These are phyloP conservation scores for Ambrosia hybrid DNA, from an alignment of 140 eudicot species.

Conservation along the genomic window DNA sequence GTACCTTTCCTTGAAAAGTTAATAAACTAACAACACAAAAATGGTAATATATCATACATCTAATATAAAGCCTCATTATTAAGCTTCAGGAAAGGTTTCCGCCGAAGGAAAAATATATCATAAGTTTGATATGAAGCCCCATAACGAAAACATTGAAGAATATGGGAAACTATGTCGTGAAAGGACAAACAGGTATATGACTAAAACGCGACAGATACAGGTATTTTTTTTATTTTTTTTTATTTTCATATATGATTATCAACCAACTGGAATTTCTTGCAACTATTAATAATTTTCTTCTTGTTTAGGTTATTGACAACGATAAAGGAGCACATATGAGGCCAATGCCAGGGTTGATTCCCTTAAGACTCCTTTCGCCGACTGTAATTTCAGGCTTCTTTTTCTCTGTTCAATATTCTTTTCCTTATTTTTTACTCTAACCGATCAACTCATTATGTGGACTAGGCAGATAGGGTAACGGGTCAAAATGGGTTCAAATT, in stretches of 20 bases:
- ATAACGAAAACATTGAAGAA: slow-evolving; percentile 57
- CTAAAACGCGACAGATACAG: slow-evolving; percentile 76
- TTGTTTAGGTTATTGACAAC: slow-evolving; percentile 70
- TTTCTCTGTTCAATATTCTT: neutral
- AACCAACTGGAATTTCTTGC: too few species aligned
- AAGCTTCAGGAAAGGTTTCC: slow-evolving; percentile 50
- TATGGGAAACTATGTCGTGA: slow-evolving; percentile 85
- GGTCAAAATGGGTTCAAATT: neutral
- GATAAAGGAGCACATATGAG: slow-evolving; percentile 71
- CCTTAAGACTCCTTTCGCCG: slow-evolving; percentile 37
- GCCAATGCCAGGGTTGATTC: slow-evolving; percentile 71
- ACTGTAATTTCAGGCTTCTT: slow-evolving; percentile 32
- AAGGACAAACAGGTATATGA: slow-evolving; percentile 64
- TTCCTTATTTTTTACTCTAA: too few species aligned
- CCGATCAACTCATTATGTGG: neutral
- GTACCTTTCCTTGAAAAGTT: slow-evolving; percentile 11
- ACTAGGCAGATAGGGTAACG: neutral
- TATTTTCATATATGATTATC: neutral
- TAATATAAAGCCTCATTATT: slow-evolving; percentile 23
- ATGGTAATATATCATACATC: slow-evolving; percentile 5
- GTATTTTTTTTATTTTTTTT: slow-evolving; percentile 15
- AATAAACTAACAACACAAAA: slow-evolving; percentile 6
- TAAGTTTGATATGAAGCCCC: slow-evolving; percentile 97
- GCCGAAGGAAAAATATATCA: slow-evolving; percentile 81
- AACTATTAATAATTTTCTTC: neutral